Base-by-base conservation (phyloP, 2,329 filamentous ascomycete genomes). In the Gremmenia infestans region DNA sequence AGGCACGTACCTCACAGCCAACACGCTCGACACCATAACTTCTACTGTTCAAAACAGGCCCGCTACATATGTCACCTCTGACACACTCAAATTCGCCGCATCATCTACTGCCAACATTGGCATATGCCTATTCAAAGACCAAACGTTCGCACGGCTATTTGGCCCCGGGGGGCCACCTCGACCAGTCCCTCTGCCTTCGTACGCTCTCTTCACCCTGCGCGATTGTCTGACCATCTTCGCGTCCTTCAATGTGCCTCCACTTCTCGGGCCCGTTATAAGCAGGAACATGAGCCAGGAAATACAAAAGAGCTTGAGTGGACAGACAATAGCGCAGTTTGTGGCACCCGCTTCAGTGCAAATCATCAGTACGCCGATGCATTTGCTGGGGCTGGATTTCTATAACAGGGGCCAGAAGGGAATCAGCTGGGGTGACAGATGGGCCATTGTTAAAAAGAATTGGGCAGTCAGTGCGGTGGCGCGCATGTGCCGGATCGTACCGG, bases 141-240 rank as follows among this genome's bases (percentile, higher is more conserved):
- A 86, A 65, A 83, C 87, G 58, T 96, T 93, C 71, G 90, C 90
- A 1, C 82, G 84, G 67, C 81, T 96, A 67, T 96, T 95, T 70
- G 89, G 89, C 12, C 83, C 87, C 0, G 73, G 76, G 0, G 78
- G 72, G 55, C 70, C 75, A 1, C 80, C 73, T 11, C 76, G 79
- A 15, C 73, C 78, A 25, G 87, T 96, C 0, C 85, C 89, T 0
- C 72, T 83, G 35, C 77, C 87, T 1, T 89, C 86, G 8, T 94
- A 91, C 72, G 76, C 79, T 0, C 82, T 96, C 55, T 97, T 96
- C 76, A 85, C 89, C 3, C 69, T 87, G 54, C 85, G 92, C 65
- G 92, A 97, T 74, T 90, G 87, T 72, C 75, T 96, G 59, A 96
- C 92, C 51, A 91, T 96, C 65, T 96, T 95, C 71, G 91, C 91